These are phyloP conservation scores for Glutinoglossum americanum DNA, from an alignment of 495 filamentous ascomycete species.

Conservation along the genomic window DNA sequence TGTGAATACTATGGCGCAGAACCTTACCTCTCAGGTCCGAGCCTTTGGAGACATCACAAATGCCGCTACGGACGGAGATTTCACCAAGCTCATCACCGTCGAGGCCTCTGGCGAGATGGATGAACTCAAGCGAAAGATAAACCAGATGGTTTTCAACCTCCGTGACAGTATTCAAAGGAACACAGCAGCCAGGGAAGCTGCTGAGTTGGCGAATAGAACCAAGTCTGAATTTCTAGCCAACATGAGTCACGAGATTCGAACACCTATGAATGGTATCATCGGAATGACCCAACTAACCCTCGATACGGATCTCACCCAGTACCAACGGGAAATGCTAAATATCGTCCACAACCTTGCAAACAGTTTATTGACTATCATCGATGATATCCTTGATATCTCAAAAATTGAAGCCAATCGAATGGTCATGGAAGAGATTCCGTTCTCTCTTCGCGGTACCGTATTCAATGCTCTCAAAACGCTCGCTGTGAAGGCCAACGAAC, in stretches of 20 bases:
- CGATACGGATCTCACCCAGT: conserved; percentile 83
- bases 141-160: conserved; percentile 93
- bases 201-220: conserved; percentile 91
- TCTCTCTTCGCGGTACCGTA: conserved; percentile 82
- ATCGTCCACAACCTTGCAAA: conserved; percentile 96
- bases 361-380: conserved; percentile 93
- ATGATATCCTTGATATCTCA: conserved; percentile 95
- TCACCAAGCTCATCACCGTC: conserved; percentile 92
- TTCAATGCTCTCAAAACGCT: conserved; percentile 97
- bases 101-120: conserved; percentile 98
- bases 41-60: conserved; percentile 97
- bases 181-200: conserved; percentile 87
- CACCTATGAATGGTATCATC: conserved; percentile 76
- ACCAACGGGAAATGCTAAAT: conserved; percentile 96
- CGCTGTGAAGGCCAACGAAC: conserved; percentile 93
- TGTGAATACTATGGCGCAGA: conserved; percentile 98
- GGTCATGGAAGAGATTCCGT: conserved; percentile 96
- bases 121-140: conserved; percentile 97
- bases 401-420: conserved; percentile 99
- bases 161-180: conserved; percentile 94
- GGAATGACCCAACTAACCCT: conserved; percentile 94
- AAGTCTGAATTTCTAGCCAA: conserved; percentile 98
- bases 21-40: conserved; percentile 90
- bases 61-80: conserved; percentile 88
- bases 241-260: conserved; percentile 98